Percentiles rank a stretch among this genome's conserved stretches.
These are phyloP conservation scores for Aspergillus sp. DNA, from an alignment of 2,329 filamentous ascomycete species.

Conservation along the genomic window DNA sequence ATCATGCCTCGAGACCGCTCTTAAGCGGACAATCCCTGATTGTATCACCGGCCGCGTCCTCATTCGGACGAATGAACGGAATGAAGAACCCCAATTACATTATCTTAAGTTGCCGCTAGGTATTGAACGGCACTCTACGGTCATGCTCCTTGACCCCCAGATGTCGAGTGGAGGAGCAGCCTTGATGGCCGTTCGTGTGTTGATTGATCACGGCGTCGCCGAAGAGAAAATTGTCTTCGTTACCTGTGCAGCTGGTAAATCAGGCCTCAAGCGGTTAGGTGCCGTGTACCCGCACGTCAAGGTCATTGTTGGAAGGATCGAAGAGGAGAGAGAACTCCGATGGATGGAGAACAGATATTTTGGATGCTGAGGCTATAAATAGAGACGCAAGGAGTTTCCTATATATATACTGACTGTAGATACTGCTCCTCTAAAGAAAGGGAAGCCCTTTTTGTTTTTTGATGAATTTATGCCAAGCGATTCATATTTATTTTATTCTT, in stretches of 20 bases:
- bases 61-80: constrained; percentile 83
- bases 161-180: constrained; percentile 86
- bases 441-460: neutral
- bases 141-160: constrained; percentile 86
- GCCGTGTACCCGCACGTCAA: constrained; percentile 86
- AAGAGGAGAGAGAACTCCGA: constrained; percentile 77
- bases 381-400: neutral
- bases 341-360: constrained; percentile 92
- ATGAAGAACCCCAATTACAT: constrained; percentile 89
- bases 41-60: constrained; percentile 85
- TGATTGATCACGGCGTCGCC: constrained; percentile 87
- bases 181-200: constrained; percentile 93
- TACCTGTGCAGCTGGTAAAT: constrained; percentile 83
- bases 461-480: neutral
- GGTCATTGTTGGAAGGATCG: constrained; percentile 80
- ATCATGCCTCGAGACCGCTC: constrained; percentile 80
- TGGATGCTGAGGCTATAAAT: constrained; percentile 61
- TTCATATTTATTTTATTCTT: neutral
- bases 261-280: constrained; percentile 79
- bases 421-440: neutral
- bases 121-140: constrained; percentile 72
- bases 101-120: constrained; percentile 77
- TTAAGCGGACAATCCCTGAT: constrained; percentile 89
- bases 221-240: constrained; percentile 87
- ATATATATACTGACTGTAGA: neutral